These are phyloP conservation scores for Xylaria arbuscula DNA, from an alignment of 2,329 filamentous ascomycete species.

Conservation along the genomic window DNA sequence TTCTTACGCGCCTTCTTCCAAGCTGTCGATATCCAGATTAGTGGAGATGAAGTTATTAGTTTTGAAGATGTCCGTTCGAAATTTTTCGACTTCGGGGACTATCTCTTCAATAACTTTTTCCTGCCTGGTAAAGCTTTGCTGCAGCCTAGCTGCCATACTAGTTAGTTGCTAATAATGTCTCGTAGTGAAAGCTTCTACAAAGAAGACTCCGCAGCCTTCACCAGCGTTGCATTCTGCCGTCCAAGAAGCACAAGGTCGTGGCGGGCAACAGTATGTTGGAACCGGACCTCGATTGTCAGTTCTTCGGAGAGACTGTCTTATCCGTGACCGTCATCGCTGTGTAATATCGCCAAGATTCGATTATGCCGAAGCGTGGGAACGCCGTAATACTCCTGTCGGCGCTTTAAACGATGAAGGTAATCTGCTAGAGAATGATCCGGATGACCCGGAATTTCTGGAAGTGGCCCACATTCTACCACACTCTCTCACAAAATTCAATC, in stretches of 20 bases:
- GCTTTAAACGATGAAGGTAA: constrained; percentile 45
- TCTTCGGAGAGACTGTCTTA: constrained; percentile 44
- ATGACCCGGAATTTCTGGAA: constrained; percentile 13
- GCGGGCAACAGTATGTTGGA: constrained; percentile 36
- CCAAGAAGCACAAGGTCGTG: constrained; percentile 35
- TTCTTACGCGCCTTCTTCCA: constrained; percentile 44
- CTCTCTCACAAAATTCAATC: constrained; percentile 15
- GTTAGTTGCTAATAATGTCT: constrained; percentile 16
- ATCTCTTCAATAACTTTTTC: constrained; percentile 46
- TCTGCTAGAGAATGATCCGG: constrained; percentile 29
- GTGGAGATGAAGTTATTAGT: constrained; percentile 28
- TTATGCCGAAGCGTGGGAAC: constrained; percentile 19
- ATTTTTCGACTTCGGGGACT: constrained; percentile 44
- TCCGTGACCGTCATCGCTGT: constrained; percentile 46
- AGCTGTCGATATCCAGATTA: constrained; percentile 38
- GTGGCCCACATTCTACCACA: constrained; percentile 31
- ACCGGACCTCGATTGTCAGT: constrained; percentile 40
- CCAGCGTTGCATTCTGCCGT: constrained; percentile 42
- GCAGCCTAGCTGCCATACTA: constrained; percentile 1
- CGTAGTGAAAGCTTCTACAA: constrained; percentile 45
- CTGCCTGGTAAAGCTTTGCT: constrained; percentile 40
- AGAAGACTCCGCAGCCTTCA: constrained; percentile 43
- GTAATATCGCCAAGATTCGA: constrained; percentile 45
- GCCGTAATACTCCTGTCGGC: constrained; percentile 26
- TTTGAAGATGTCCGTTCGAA: constrained; percentile 33